Percentiles rank a stretch among this genome's conserved stretches.
phyloP scores from a whole-genome alignment of 2,329 filamentous ascomycete genomes.

The Phyllachora maydis region DNA sequence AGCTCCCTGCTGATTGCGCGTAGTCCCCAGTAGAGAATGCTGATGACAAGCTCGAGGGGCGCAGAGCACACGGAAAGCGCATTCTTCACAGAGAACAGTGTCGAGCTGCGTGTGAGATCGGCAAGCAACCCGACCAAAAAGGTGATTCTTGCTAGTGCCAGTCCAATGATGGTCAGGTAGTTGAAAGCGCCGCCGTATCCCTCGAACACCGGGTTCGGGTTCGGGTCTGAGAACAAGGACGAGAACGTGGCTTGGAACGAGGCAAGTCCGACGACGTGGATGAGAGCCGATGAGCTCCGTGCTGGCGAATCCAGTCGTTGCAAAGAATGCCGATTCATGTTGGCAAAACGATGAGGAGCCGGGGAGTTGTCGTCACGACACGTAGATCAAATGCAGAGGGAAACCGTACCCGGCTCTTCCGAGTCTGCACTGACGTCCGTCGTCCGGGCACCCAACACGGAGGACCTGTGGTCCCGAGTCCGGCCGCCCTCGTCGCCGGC shows the following conservation, averaged over 20 bases:
- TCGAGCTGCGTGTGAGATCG: slow-evolving; percentile 35
- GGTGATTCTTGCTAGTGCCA: slow-evolving; percentile 36
- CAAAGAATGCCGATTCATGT: slow-evolving; percentile 32
- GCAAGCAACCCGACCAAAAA: slow-evolving; percentile 41
- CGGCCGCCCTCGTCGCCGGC: no score
- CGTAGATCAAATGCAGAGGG: no score
- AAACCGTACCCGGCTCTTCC: no score
- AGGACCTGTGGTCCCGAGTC: no score
- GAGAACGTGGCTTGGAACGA: slow-evolving; percentile 32
- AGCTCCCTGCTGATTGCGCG: slow-evolving; percentile 30
- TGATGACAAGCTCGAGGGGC: slow-evolving; percentile 52
- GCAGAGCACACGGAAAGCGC: slow-evolving; percentile 40
- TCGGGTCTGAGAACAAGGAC: slow-evolving; percentile 26
- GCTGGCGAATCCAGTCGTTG: slow-evolving; percentile 48
- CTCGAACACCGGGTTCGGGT: slow-evolving; percentile 28
- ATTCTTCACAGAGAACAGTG: slow-evolving; percentile 49
- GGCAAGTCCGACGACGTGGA: slow-evolving; percentile 33
- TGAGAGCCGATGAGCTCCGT: slow-evolving; percentile 34
- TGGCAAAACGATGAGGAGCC: not conserved
- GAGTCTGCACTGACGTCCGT: no score
- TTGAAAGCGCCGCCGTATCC: slow-evolving; percentile 50
- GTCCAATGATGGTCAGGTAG: slow-evolving; percentile 55
- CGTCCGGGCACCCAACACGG: no score
- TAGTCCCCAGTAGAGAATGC: slow-evolving; percentile 53
- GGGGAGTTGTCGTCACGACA: no score